Evolutionary conservation across 2,329 filamentous ascomycete species (phyloP).

Genomic region (Botrytis cinerea): DNA sequence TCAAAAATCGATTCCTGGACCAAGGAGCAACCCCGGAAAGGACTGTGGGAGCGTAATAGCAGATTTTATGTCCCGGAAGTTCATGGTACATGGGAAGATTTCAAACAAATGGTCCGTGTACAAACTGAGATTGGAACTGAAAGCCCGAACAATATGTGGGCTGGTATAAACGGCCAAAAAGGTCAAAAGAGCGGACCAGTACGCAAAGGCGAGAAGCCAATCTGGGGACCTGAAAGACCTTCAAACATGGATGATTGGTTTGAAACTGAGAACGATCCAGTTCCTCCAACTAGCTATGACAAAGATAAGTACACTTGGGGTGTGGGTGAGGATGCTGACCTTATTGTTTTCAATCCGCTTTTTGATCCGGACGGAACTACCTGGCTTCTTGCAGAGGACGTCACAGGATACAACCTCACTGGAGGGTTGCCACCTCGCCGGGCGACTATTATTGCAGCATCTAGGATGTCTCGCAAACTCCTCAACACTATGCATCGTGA

Average conservation of each 20-base stretch:
- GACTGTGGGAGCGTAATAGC: slow-evolving; percentile 77
- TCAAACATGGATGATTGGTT: slow-evolving; percentile 69
- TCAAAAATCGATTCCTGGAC: slow-evolving; percentile 70
- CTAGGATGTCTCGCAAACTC: slow-evolving; percentile 77
- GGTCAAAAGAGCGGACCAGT: slow-evolving; percentile 37
- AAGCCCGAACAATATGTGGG: slow-evolving; percentile 68
- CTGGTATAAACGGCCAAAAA: slow-evolving; percentile 45
- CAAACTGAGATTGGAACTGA: slow-evolving; percentile 71
- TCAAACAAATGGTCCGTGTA: slow-evolving; percentile 73
- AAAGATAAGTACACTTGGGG: slow-evolving; percentile 86
- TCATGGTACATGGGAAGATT: slow-evolving; percentile 79
- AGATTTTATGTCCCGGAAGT: slow-evolving; percentile 77
- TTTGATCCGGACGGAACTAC: slow-evolving; percentile 87
- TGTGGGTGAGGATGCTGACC: slow-evolving; percentile 84
- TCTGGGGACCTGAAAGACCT: slow-evolving; percentile 84
- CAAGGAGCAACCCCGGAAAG: slow-evolving; percentile 72
- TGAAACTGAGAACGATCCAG: slow-evolving; percentile 69
- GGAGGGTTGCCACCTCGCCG: slow-evolving; percentile 69
- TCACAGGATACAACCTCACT: slow-evolving; percentile 77
- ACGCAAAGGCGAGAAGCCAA: slow-evolving; percentile 57
- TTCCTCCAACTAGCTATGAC: slow-evolving; percentile 70
- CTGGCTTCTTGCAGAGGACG: slow-evolving; percentile 80
- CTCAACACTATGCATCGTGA: slow-evolving; percentile 88
- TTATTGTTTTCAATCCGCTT: slow-evolving; percentile 88
- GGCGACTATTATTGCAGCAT: slow-evolving; percentile 85